These are phyloP conservation scores for Asclepias syriaca DNA, from an alignment of 257 asterid species.

Conservation along the genomic window DNA sequence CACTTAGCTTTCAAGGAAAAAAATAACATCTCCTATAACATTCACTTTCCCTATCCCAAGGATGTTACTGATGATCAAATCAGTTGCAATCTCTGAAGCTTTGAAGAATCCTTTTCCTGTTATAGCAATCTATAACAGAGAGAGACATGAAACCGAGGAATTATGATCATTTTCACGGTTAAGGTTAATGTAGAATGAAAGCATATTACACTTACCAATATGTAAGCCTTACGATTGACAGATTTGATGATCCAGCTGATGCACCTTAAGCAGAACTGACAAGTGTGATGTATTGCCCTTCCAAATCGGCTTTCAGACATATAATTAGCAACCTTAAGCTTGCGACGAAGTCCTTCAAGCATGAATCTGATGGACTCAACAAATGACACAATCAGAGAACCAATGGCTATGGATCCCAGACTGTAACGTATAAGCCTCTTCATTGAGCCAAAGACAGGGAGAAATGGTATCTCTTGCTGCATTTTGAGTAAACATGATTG, in stretches of 20 bases:
- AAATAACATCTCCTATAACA: no score
- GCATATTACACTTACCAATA: conserved; percentile 55
- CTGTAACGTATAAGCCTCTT: conserved; percentile 73
- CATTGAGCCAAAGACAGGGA: conserved; percentile 66
- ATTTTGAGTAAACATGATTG: no score
- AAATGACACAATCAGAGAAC: conserved; percentile 73
- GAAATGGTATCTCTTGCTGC: no score
- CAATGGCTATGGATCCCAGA: conserved; percentile 82
- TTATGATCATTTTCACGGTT: neutral
- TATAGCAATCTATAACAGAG: conserved; percentile 66
- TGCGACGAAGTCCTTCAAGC: conserved; percentile 87
- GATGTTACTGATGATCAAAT: conserved; percentile 84
- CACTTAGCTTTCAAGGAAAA: no score
- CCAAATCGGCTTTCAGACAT: conserved; percentile 63
- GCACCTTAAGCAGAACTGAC: conserved; percentile 57
- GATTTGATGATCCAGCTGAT: conserved; percentile 75
- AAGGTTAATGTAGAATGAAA: neutral
- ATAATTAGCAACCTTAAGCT: conserved; percentile 57
- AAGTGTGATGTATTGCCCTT: conserved; percentile 46
- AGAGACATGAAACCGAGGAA: neutral
- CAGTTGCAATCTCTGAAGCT: conserved; percentile 93
- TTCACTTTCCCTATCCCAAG: conserved; percentile 91
- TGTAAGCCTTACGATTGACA: conserved; percentile 90
- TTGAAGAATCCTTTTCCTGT: conserved; percentile 88
- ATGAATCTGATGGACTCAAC: conserved; percentile 76